Evolutionary conservation across 176 grass and related monocot genomes (phyloP), one percentile per base, ranked within the genome.

Genomic region (Hsuehochloa calcarea): DNA sequence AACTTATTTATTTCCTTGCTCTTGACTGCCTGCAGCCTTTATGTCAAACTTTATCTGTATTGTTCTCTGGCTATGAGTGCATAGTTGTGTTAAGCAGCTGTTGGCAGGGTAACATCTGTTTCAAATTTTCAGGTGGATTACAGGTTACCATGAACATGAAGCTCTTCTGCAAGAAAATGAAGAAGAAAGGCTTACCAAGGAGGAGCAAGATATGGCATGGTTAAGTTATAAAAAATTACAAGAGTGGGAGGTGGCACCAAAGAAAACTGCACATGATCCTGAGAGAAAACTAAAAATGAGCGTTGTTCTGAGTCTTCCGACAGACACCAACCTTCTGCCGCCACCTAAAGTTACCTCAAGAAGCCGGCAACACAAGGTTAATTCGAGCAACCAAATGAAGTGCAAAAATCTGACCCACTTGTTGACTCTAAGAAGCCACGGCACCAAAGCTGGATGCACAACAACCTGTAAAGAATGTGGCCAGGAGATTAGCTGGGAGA

Each of bases 111-210:
- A 78, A 90, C 35, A 25, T 66, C 15, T 73, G 37, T 46, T 82
- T 62, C 26, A 63, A 67, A 83, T 80, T 90, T 79, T 68, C 80
- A 97, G 95, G 47, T 98, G 93, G 96, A 98, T 98, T 82, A 90
- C 84, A 58, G 89, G 94, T 79, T 98, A 96, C 66, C 96, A 98
- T 84, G 96, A 98, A 70, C 96, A 98, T 68, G 96, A 98, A 89
- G 91, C 90, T 58, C 91, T 98, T 82, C 70, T 98, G 29, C 93
- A 95, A 92, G 96, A 98, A 83, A 96, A 98, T 50, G 96, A 98
- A 78, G 93, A 94, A 44, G 96, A 98, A 70, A 98, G 74, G 38
- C 90, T 98, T 52, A 90, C 93, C 15, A 98, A 98, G 89, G 96
- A 98, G 81, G 96, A 98, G 78, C 91, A 95, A 72, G 96, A 98